Evolutionary conservation across 2,329 filamentous ascomycete species (phyloP), one percentile per base, ranked within the genome.

Genomic region (Cordyceps javanica): DNA sequence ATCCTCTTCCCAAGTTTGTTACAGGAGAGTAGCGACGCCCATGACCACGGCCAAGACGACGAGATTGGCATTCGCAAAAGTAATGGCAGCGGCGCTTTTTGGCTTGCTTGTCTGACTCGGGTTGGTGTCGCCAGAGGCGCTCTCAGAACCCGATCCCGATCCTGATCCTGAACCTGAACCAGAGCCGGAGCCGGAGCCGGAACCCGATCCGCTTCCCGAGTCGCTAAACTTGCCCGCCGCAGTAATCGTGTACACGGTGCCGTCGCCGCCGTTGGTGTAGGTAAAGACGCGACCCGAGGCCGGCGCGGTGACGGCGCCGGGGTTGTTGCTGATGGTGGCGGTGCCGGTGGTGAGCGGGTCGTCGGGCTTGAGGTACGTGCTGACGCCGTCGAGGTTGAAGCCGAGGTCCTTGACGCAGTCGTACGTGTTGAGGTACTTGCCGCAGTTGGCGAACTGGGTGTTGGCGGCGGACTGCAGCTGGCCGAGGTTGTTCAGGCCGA

Each of bases 201-300:
- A 30, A 11, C 16, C 41, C 3, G 50, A 42, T 14, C 6, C 36
- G 26, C 49, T 41, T 8, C 36, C 49, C 2, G 39, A 54, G 16
- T 46, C 52, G 16, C 52, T 32, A 38, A 48, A 32, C 30, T 52
- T 42, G 16, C 34, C 41, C 26, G 65, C 69, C 44, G 71, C 72
- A 0, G 69, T 69, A 45, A 74, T 71, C 1, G 70, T 72, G 53
- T 68, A 73, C 7, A 68, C 61, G 9, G 64, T 44, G 54, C 61
- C 41, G 57, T 69, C 56, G 50, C 56, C 64, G 10, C 60, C 61
- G 48, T 72, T 69, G 0, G 68, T 69, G 63, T 72, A 74, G 7
- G 65, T 66, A 32, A 73, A 66, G 0, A 72, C 67, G 0, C 64
- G 65, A 14, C 72, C 70, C 21, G 65, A 68, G 1, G 71, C 69